These are phyloP conservation scores for Leccinum sublutescens DNA, from an alignment of 768 basidiomycete species.

Conservation along the genomic window DNA sequence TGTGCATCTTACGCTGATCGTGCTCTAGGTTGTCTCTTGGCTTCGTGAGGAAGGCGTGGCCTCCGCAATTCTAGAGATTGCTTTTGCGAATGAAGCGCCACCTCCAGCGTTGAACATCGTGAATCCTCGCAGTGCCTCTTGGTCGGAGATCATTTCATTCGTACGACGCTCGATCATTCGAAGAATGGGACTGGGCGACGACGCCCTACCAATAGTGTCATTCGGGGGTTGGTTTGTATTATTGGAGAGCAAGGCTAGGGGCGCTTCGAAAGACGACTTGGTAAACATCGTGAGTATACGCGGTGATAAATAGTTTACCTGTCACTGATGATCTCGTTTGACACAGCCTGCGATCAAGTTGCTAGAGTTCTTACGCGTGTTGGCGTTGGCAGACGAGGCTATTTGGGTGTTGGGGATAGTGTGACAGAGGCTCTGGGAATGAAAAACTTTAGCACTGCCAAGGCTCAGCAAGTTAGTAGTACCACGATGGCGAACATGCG, in stretches of 20 bases:
- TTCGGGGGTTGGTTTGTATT: slow-evolving; percentile 35
- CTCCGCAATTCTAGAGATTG: slow-evolving; percentile 30
- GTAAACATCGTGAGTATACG: slow-evolving; percentile 30
- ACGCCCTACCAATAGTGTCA: slow-evolving; percentile 31
- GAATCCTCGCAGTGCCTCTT: slow-evolving; percentile 37
- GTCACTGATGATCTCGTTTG: not conserved
- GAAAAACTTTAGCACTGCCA: too few species aligned
- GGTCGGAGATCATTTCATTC: slow-evolving; percentile 30
- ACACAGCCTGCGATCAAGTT: slow-evolving; percentile 35
- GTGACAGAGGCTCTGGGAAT: too few species aligned
- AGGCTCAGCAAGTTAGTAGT: too few species aligned
- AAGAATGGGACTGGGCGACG: slow-evolving; percentile 1
- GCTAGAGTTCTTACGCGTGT: too few species aligned
- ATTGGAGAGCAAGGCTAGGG: slow-evolving; percentile 23
- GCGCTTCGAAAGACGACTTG: slow-evolving; percentile 26
- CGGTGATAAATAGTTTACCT: not conserved
- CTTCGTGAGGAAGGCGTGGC: slow-evolving; percentile 42
- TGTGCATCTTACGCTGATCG: not conserved
- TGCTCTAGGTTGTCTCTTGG: slow-evolving; percentile 41
- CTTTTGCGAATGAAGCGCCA: slow-evolving; percentile 14
- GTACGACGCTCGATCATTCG: too few species aligned
- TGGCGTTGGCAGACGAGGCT: too few species aligned
- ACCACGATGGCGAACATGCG: slow-evolving; percentile 26
- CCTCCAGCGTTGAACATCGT: slow-evolving; percentile 36
- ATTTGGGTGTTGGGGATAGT: too few species aligned